Evolutionary conservation across 495 filamentous ascomycete genomes (phyloP), one percentile per base, ranked within the genome.

Genomic region (Rostrohypoxylon terebratum): DNA sequence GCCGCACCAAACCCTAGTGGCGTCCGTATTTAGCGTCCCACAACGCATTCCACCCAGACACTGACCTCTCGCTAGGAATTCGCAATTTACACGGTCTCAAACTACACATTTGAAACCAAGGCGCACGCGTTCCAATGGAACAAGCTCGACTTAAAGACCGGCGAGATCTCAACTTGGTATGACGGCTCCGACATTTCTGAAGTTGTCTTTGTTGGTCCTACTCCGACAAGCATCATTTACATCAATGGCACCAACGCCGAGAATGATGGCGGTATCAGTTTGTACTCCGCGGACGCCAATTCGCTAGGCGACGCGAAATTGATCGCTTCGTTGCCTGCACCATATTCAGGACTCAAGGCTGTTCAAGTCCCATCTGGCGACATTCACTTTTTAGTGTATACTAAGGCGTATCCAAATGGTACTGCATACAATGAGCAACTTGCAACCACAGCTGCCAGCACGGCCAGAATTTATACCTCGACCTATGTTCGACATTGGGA

Each of bases 91-190:
- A 74, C 68, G 14, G 76, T 76, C 25, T 90, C 89, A 0, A 87
- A 88, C 9, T 94, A 93, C 74, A 90, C 87, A 28, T 94, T 94
- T 77, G 85, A 90, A 51, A 87, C 86, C 0, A 88, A 91, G 70
- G 81, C 82, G 62, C 88, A 87, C 69, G 87, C 83, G 8, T 84
- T 83, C 42, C 89, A 91, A 67, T 88, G 92, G 71, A 88, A 88
- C 20, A 82, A 92, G 3, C 77, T 94, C 14, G 87, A 93, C 51
- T 83, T 91, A 25, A 75, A 79, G 18, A 88, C 83, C 31, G 89
- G 90, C 44, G 85, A 85, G 38, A 89, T 87, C 2, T 83, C 84
- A 0, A 75, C 88, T n/a, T 81, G 93, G 63, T 88, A 88, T 36
- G 85, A 86, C 66, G 86, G 89, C 36, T 77, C 84, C 4, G 76